Evolutionary conservation across 164 flowering plant species (phyloP), one percentile per base, ranked within the genome.

Genomic region (Saururus chinensis): DNA sequence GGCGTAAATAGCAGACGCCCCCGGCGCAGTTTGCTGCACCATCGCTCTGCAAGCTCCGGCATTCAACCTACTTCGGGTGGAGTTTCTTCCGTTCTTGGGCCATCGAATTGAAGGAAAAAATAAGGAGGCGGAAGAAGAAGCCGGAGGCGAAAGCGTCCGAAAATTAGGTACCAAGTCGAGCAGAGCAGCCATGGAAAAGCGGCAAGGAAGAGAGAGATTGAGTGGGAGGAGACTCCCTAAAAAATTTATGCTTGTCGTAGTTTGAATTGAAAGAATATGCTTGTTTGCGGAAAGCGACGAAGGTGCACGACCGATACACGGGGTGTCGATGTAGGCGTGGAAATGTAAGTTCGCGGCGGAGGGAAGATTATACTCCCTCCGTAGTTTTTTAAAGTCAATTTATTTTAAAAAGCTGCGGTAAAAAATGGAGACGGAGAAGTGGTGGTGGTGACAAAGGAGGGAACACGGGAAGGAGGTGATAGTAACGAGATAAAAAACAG

Each of bases 1-100:
- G 11, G 92, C 96, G 25, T 89, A 87, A 59, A 74, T 67, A 8
- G 89, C 89, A 7, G 95, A 82, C 61, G 95, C 83, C 48, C 96
- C 96, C 25, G 71, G 85, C 0, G 72, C 73, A 11, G 81, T 67
- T 72, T 84, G 77, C 70, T 83, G 83, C 21, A 83, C 87, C 88
- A 82, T 80, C 25, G 86, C 84, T 68, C 68, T 68, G 71, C 77
- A 77, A 54, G 60, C 64, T 60, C 63, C 61, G 21, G 37, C 41
- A 19, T 19, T 26, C 49, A 56, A 20, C 61, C 23, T 69, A 61
- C 75, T 61, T 45, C 53, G 52, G 56, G 35, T 11, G 13, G 48
- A 37, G 10, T 67, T 66, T 63, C 72, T 60, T 17, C 58, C 64
- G 25, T 3, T 61, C 19, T 56, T 69, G 52, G 71, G 57, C 57